phyloP scores from a whole-genome alignment of 148 eudicot genomes.

The Limonium bicolor region DNA sequence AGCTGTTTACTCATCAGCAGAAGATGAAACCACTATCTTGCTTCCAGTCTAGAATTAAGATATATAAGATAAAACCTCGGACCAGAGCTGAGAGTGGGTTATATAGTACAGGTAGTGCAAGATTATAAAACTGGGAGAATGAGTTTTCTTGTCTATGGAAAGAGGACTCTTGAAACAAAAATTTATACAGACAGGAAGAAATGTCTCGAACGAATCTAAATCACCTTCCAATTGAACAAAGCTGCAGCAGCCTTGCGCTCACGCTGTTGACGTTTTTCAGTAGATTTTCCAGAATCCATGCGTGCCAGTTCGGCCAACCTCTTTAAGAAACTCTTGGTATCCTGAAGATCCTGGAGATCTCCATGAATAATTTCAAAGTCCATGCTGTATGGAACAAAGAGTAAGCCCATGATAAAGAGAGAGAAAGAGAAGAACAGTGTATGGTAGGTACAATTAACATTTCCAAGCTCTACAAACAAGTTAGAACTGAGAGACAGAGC shows the following conservation, averaged over 20 bases:
- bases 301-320: conserved; percentile 55
- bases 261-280: conserved; percentile 40
- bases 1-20: too few relatives aligned
- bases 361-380: conserved; percentile 89
- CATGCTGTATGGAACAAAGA: conserved; percentile 15
- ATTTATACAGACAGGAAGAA: not conserved
- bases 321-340: conserved; percentile 67
- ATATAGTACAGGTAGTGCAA: too few relatives aligned
- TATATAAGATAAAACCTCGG: too few relatives aligned
- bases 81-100: too few relatives aligned
- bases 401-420: not conserved
- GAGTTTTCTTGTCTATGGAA: too few relatives aligned
- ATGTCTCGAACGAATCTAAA: too few relatives aligned
- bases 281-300: conserved; percentile 26
- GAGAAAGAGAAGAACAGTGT: not conserved
- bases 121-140: too few relatives aligned
- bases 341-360: conserved; percentile 65
- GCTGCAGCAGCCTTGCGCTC: conserved; percentile 79
- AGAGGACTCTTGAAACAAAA: too few relatives aligned
- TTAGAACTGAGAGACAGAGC: conserved; percentile 5
- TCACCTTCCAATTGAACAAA: conserved; percentile 90
- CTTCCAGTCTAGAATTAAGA: too few relatives aligned
- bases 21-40: too few relatives aligned
- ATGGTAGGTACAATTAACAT: too few relatives aligned
- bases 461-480: too few relatives aligned